phyloP scores from a whole-genome alignment of 1,139 yeast species.

The Hemisphaericaspora lyxosophila region DNA sequence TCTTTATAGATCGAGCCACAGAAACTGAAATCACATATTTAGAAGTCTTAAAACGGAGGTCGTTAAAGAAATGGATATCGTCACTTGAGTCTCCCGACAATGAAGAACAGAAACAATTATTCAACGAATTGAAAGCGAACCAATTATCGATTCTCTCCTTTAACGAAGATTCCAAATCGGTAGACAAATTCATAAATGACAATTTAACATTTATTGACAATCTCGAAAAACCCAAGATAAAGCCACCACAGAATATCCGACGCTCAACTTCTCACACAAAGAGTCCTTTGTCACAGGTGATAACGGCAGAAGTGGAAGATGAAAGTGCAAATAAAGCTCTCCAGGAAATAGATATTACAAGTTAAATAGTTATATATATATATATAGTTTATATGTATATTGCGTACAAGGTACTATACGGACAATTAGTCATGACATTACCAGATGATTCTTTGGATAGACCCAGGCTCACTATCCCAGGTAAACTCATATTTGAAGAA shows the following conservation, averaged over 20 bases:
- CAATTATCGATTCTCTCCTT: slow-evolving; percentile 21
- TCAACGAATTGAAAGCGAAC: slow-evolving; percentile 24
- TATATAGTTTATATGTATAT: background rate
- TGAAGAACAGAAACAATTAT: slow-evolving; percentile 20
- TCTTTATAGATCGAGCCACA: slow-evolving; percentile 52
- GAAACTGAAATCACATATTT: slow-evolving; percentile 59
- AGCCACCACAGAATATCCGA: background rate
- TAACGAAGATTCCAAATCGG: slow-evolving; percentile 20
- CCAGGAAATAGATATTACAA: slow-evolving; percentile 10
- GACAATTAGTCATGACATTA: too few relatives aligned
- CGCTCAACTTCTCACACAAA: slow-evolving; percentile 1
- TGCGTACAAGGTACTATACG: background rate
- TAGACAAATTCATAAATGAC: slow-evolving; percentile 30
- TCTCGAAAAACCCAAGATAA: slow-evolving; percentile 6
- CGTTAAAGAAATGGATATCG: slow-evolving; percentile 33
- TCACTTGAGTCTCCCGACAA: slow-evolving; percentile 21
- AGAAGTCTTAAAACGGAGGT: slow-evolving; percentile 52
- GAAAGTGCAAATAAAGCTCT: slow-evolving; percentile 9
- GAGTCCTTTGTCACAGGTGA: slow-evolving; percentile 15
- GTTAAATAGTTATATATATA: too few relatives aligned
- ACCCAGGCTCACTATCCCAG: slow-evolving; percentile 64
- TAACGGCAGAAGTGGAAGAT: slow-evolving; percentile 7
- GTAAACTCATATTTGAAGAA: slow-evolving; percentile 63
- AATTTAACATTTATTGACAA: slow-evolving; percentile 22
- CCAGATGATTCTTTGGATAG: slow-evolving; percentile 85